Evolutionary conservation across 805 yeast species (phyloP).

Genomic region (Yarrowia osloensis): DNA sequence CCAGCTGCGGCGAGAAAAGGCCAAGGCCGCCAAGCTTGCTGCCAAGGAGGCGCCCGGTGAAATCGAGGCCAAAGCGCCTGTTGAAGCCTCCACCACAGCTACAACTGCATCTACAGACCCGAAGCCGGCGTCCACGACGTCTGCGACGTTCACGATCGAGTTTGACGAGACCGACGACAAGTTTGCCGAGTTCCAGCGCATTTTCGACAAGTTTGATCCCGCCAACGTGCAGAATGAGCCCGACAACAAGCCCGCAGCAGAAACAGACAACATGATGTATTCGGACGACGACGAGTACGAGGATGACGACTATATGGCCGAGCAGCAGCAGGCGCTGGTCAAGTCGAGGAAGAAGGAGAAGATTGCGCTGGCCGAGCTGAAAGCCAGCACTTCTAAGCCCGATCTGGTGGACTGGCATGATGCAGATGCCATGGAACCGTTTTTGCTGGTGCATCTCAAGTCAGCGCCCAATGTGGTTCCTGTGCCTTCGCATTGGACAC

Average conservation of each 20-base stretch:
- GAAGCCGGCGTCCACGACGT: background rate
- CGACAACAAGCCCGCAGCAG: background rate
- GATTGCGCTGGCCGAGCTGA: constrained; percentile 67
- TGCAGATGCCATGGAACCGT: constrained; percentile 80
- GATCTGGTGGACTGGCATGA: constrained; percentile 85
- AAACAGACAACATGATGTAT: constrained; percentile 6
- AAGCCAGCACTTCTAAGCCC: constrained; percentile 61
- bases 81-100: background rate
- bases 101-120: background rate
- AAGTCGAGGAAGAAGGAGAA: constrained; percentile 56
- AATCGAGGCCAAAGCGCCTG: background rate
- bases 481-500: constrained; percentile 84
- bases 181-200: constrained; percentile 10
- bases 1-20: constrained; percentile 47
- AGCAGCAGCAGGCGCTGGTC: constrained; percentile 37
- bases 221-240: background rate
- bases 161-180: background rate
- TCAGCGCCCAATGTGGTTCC: constrained; percentile 64
- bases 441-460: constrained; percentile 63
- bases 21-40: constrained; percentile 45
- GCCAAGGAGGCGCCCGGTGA: background rate
- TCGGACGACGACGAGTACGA: constrained; percentile 24
- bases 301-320: constrained; percentile 41
- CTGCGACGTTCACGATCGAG: background rate
- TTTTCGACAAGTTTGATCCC: constrained; percentile 16